Evolutionary conservation across 1,284 basidiomycete species (phyloP).

Genomic region (Kwoniella shivajii): DNA sequence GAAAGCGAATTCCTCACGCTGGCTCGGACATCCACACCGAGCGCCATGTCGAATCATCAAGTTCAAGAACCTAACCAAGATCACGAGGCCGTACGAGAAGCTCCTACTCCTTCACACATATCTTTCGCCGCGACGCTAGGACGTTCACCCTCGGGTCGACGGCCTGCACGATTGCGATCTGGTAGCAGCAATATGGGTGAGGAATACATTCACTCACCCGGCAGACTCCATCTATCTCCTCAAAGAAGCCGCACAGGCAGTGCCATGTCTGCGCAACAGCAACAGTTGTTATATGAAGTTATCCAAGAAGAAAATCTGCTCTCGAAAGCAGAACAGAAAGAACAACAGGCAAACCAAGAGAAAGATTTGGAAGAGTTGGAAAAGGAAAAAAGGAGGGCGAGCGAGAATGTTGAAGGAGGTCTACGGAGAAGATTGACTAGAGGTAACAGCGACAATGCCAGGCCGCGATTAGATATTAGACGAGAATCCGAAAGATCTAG

Average conservation of each 20-base stretch:
- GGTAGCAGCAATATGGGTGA: constrained; percentile 1
- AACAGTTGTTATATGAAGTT: constrained; percentile 32
- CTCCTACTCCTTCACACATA: constrained; percentile 14
- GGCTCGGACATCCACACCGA: constrained; percentile 7
- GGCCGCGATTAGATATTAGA: constrained; percentile 3
- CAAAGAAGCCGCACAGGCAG: constrained; percentile 14
- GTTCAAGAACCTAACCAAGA: background rate
- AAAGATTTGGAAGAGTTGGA: constrained; percentile 31
- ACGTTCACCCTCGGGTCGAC: constrained; percentile 25
- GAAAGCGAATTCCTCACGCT: background rate
- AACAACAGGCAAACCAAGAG: constrained; percentile 18
- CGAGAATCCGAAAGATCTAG: constrained; percentile 1
- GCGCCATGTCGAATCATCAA: constrained; percentile 7
- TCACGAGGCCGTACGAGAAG: background rate
- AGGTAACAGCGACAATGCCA: background rate
- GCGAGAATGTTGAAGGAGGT: constrained; percentile 1
- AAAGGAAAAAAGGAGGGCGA: constrained; percentile 22
- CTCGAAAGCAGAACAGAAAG: constrained; percentile 15
- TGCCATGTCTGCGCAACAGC: constrained; percentile 20
- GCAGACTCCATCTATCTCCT: constrained; percentile 8
- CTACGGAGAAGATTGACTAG: constrained; percentile 4
- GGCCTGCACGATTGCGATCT: constrained; percentile 15
- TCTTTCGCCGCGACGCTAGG: constrained; percentile 24
- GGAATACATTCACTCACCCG: constrained; percentile 2
- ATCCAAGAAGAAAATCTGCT: constrained; percentile 37